phyloP scores from a whole-genome alignment of 2,329 filamentous ascomycete genomes.

The Penicillium palitans region DNA sequence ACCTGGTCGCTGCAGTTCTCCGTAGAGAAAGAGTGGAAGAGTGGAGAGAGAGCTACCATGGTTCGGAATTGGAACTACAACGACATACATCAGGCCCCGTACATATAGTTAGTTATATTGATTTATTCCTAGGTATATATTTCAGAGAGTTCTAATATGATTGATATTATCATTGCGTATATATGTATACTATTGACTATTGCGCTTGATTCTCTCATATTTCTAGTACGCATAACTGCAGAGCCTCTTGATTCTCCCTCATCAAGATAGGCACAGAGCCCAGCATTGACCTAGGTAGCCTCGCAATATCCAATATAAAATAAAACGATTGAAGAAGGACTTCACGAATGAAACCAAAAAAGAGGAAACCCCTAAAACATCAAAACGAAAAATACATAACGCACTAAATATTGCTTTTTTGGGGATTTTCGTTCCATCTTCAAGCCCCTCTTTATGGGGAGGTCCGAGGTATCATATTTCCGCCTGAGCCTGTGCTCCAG shows the following conservation, averaged over 20 bases:
- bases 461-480: conserved; percentile 37
- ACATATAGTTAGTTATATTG: background rate
- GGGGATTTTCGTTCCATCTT: conserved; percentile 22
- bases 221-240: background rate
- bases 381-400: background rate
- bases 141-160: background rate
- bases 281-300: background rate
- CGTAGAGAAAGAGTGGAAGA: conserved; percentile 16
- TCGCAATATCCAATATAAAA: conserved; percentile 1
- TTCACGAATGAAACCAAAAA: background rate
- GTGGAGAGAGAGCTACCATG: conserved; percentile 24
- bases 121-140: background rate
- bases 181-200: background rate
- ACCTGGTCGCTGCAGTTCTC: background rate
- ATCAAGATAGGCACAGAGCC: conserved; percentile 1
- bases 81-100: background rate
- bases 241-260: conserved; percentile 2
- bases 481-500: conserved; percentile 23
- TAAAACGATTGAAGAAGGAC: background rate
- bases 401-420: conserved; percentile 19
- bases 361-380: too few species aligned
- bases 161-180: background rate
- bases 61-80: conserved; percentile 27
- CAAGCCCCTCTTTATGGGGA: conserved; percentile 19
- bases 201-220: background rate